Conservation (phyloP, 2,329 filamentous ascomycete genomes). For the Penicillium sp. region DNA sequence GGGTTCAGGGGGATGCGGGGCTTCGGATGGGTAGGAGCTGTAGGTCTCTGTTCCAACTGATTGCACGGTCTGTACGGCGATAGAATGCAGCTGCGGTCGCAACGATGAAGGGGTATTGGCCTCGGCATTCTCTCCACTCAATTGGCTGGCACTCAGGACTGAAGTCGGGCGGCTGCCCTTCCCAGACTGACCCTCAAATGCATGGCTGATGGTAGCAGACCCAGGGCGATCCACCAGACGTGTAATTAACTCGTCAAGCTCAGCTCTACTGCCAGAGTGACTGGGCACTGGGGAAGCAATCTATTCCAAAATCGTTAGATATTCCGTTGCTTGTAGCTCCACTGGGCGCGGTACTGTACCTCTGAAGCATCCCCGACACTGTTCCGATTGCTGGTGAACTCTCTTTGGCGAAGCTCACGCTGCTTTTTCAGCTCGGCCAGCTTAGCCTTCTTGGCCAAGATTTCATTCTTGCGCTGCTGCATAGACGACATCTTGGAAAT, state of each 20-base stretch:
- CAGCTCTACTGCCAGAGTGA: slow-evolving; percentile 65
- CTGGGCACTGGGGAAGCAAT: slow-evolving; percentile 70
- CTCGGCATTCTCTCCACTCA: slow-evolving; percentile 67
- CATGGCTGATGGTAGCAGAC: slow-evolving; percentile 64
- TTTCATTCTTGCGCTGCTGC: slow-evolving; percentile 88
- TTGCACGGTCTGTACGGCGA: slow-evolving; percentile 67
- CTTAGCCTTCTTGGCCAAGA: slow-evolving; percentile 93
- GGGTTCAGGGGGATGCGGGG: slow-evolving; percentile 53
- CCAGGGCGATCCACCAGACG: slow-evolving; percentile 75
- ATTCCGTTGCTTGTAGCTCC: slow-evolving; percentile 2
- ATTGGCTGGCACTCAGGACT: slow-evolving; percentile 76
- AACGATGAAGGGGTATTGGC: slow-evolving; percentile 37
- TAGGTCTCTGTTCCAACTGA: slow-evolving; percentile 70
- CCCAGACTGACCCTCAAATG: slow-evolving; percentile 45
- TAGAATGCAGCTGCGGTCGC: slow-evolving; percentile 45
- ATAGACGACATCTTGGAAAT: slow-evolving; percentile 33
- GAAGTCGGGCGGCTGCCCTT: slow-evolving; percentile 78
- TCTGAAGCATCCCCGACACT: slow-evolving; percentile 70
- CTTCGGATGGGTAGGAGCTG: slow-evolving; percentile 76
- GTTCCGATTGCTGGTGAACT: slow-evolving; percentile 69
- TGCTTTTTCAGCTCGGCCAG: slow-evolving; percentile 94
- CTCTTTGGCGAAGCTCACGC: slow-evolving; percentile 77
- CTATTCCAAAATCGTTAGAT: slow-evolving; percentile 39
- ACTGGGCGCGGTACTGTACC: slow-evolving; percentile 50
- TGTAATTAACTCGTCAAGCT: slow-evolving; percentile 82